Conservation (phyloP, 176 grass and related monocot species). For the Oryza glaberrima region DNA sequence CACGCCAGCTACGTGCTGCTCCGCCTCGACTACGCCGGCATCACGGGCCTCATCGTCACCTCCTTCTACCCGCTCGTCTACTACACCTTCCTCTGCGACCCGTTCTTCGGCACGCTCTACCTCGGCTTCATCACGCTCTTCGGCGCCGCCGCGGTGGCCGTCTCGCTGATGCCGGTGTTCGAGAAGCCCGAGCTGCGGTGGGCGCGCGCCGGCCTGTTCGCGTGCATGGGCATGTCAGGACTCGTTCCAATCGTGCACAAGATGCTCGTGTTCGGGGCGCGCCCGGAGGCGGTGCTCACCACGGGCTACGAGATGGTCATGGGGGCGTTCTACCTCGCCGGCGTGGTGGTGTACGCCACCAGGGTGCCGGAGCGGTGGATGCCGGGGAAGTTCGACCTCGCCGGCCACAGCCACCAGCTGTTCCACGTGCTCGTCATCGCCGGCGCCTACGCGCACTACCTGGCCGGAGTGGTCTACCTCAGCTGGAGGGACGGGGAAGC, state of each 20-base stretch:
- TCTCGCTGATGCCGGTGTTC: conserved; percentile 71
- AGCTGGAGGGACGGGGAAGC: conserved; percentile 73
- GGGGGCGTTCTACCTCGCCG: conserved; percentile 59
- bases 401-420: conserved; percentile 77
- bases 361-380: conserved; percentile 79
- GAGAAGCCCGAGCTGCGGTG: conserved; percentile 59
- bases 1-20: conserved; percentile 76
- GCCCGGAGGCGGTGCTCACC: conserved; percentile 66
- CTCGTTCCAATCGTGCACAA: conserved; percentile 83
- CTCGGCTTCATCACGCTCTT: conserved; percentile 65
- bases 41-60: conserved; percentile 80
- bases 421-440: conserved; percentile 80
- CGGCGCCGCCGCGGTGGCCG: conserved; percentile 50
- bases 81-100: conserved; percentile 78
- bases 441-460: conserved; percentile 75
- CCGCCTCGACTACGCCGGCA: conserved; percentile 83
- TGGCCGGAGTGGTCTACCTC: conserved; percentile 66
- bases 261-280: conserved; percentile 53
- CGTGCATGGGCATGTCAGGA: conserved; percentile 66
- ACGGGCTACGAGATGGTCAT: conserved; percentile 75
- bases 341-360: conserved; percentile 68
- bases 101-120: conserved; percentile 58
- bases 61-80: conserved; percentile 93
- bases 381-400: conserved; percentile 73
- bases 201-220: conserved; percentile 58